Base-by-base conservation (phyloP, 2,329 filamentous ascomycete species). In the Xylariaceae sp. region DNA sequence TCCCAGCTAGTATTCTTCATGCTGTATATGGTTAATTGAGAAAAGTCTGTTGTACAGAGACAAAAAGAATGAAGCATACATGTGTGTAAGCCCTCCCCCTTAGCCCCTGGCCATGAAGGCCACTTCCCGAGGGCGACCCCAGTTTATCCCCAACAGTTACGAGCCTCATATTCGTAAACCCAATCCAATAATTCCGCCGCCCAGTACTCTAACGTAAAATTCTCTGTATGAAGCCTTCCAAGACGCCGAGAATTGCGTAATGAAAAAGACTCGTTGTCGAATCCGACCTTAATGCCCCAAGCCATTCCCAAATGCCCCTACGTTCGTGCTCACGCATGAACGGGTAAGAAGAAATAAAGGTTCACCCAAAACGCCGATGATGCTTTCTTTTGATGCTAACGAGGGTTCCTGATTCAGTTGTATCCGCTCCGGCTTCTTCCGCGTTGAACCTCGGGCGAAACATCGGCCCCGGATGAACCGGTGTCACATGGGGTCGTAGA, bases 351-450 rank as follows among this genome's bases (percentile, higher is more conserved):
- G 49, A 15, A 13, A 45, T 30, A 30, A 30, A 30, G 23, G 52
- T 56, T 6, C 39, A 55, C 49, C 60, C 62, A 54, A 58, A 62
- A 60, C 60, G 60, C 60, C 62, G 35, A 13, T 60, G 51, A 18
- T 49, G 52, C 37, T 47, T n/a, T 17, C 15, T 6, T 13, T 53
- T 18, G 13, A n/a, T 34, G 45, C 9, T 39, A 18, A 18, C 44
- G 13, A 4, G 13, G 47, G 37, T 54, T 45, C 42, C 11, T 44
- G 17, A 3, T 39, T 63, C 57, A 71, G 62, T 71, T 71, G 62
- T 71, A 71, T 47, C 69, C 69, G 55, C 69, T 71, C 37, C 69
- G 66, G 64, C 69, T 71, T 59, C 67, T 66, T 6, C 69, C 69
- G 15, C 69, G 66, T 30, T 66, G 64, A 18, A 64, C 63, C 34